Percentiles rank a stretch among this genome's conserved stretches.
These are phyloP conservation scores for Podospora tetraspora DNA, from an alignment of 495 filamentous ascomycete genomes.

Conservation along the genomic window DNA sequence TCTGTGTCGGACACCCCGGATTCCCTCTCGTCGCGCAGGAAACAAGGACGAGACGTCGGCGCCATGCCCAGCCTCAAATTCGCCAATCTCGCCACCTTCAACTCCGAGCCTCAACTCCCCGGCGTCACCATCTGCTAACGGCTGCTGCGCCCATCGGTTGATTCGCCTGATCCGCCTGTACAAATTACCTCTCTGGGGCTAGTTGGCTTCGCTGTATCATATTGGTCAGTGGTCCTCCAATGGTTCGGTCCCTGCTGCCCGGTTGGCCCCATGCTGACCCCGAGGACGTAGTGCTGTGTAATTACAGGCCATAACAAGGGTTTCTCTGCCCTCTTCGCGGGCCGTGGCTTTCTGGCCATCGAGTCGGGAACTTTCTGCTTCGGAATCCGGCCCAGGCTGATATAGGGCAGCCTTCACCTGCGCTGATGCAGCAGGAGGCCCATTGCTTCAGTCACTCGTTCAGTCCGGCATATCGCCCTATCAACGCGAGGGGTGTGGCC, in stretches of 20 bases:
- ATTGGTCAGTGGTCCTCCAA: slow-evolving; percentile 48
- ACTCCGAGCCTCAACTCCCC: slow-evolving; percentile 29
- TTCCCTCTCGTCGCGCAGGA: slow-evolving; percentile 9
- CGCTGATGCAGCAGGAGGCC: slow-evolving; percentile 21
- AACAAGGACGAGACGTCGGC: slow-evolving; percentile 13
- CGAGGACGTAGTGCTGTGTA: slow-evolving; percentile 32
- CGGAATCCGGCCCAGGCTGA: slow-evolving; percentile 5
- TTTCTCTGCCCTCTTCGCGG: not conserved
- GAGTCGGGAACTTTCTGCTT: not conserved
- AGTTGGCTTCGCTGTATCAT: slow-evolving; percentile 40
- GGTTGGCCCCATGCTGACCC: slow-evolving; percentile 29
- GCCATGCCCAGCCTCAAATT: slow-evolving; percentile 30
- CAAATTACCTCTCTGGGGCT: slow-evolving; percentile 28
- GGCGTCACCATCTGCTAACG: slow-evolving; percentile 18
- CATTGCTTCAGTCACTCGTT: slow-evolving; percentile 2
- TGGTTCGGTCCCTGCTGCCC: slow-evolving; percentile 16
- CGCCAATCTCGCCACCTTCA: slow-evolving; percentile 16
- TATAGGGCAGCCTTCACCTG: not conserved
- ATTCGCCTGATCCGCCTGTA: slow-evolving; percentile 28
- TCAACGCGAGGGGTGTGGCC: not conserved
- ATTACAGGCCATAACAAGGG: slow-evolving; percentile 21
- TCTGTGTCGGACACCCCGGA: slow-evolving; percentile 1
- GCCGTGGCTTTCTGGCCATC: not conserved
- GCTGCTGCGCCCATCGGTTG: slow-evolving; percentile 14
- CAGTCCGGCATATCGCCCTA: not conserved